Percentiles rank a stretch among this genome's conserved stretches.
These are phyloP conservation scores for Metarhizium guizhouense DNA, from an alignment of 2,329 filamentous ascomycete species.

Conservation along the genomic window DNA sequence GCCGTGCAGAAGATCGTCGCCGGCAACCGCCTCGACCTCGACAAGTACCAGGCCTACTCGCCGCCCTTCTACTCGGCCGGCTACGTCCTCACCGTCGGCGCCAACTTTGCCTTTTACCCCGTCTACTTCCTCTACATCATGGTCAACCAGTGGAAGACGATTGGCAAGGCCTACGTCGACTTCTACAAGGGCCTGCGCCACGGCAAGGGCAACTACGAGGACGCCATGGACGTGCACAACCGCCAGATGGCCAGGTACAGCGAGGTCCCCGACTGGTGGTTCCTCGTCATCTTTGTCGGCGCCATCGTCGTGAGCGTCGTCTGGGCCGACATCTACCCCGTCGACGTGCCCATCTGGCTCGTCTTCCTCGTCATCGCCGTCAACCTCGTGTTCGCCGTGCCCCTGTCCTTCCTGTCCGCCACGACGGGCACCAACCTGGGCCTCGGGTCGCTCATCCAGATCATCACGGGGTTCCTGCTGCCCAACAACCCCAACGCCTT, in stretches of 20 bases:
- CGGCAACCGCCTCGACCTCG: slow-evolving; percentile 28
- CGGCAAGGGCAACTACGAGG: slow-evolving; percentile 31
- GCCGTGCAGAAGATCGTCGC: slow-evolving; percentile 23
- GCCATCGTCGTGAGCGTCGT: slow-evolving; percentile 22
- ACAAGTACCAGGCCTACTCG: slow-evolving; percentile 31
- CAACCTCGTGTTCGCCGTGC: slow-evolving; percentile 31
- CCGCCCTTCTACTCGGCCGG: slow-evolving; percentile 35
- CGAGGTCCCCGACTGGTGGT: slow-evolving; percentile 40
- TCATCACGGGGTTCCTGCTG: slow-evolving; percentile 24
- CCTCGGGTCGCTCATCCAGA: slow-evolving; percentile 31
- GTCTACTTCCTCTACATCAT: slow-evolving; percentile 34
- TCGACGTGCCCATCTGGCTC: slow-evolving; percentile 27
- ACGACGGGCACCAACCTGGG: slow-evolving; percentile 35
- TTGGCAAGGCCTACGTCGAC: slow-evolving; percentile 27
- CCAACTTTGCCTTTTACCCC: slow-evolving; percentile 35
- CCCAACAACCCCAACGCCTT: slow-evolving; percentile 16
- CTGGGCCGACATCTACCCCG: slow-evolving; percentile 18
- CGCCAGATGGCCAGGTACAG: slow-evolving; percentile 30
- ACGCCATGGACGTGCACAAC: slow-evolving; percentile 31
- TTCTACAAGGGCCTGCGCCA: slow-evolving; percentile 29
- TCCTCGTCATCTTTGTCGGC: slow-evolving; percentile 27
- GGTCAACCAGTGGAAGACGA: slow-evolving; percentile 20
- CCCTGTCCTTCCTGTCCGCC: slow-evolving; percentile 33
- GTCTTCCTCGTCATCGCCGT: slow-evolving; percentile 32
- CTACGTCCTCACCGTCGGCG: slow-evolving; percentile 30